A percentile compares a stretch with the other conserved stretches of the same genome.
Evolutionary conservation across 306 rosid species (phyloP).

Genomic region (Begonia masoniana): DNA sequence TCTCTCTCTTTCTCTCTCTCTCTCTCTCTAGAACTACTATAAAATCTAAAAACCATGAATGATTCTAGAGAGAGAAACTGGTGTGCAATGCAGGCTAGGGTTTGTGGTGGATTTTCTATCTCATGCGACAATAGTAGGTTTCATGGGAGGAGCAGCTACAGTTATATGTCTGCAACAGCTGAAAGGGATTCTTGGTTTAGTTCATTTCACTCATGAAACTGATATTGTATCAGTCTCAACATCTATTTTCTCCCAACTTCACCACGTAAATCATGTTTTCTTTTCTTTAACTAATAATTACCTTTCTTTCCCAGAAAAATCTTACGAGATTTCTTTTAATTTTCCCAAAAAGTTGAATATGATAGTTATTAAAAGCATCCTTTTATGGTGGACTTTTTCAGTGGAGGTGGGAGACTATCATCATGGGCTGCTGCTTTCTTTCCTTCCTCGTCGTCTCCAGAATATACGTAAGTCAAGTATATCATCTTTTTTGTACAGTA

Average conservation of each 20-base stretch:
- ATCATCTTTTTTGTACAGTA: no score
- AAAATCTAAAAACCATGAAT: no score
- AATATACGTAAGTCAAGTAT: conserved; percentile 16
- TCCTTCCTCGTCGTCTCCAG: conserved; percentile 26
- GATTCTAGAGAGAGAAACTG: no score
- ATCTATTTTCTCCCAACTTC: conserved; percentile 15
- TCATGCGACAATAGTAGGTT: conserved; percentile 42
- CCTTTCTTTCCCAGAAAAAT: no score
- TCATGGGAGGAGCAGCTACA: conserved; percentile 47
- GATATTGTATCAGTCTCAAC: conserved; percentile 27
- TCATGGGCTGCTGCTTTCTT: conserved; percentile 30
- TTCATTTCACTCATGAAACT: conserved; percentile 36
- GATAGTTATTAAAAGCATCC: background rate
- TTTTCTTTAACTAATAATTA: background rate
- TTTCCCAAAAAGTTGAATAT: background rate
- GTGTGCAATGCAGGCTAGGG: conserved; percentile 21
- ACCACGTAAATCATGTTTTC: conserved; percentile 11
- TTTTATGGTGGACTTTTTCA: conserved; percentile 4
- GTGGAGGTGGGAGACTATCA: conserved; percentile 52
- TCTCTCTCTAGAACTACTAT: no score
- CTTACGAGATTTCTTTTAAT: no score
- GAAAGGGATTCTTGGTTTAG: conserved; percentile 28
- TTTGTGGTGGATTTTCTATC: conserved; percentile 37
- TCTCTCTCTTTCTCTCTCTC: no score
- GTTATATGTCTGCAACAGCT: conserved; percentile 39